phyloP scores from a whole-genome alignment of 2,329 filamentous ascomycete species.

The Exserohilum rostratum region DNA sequence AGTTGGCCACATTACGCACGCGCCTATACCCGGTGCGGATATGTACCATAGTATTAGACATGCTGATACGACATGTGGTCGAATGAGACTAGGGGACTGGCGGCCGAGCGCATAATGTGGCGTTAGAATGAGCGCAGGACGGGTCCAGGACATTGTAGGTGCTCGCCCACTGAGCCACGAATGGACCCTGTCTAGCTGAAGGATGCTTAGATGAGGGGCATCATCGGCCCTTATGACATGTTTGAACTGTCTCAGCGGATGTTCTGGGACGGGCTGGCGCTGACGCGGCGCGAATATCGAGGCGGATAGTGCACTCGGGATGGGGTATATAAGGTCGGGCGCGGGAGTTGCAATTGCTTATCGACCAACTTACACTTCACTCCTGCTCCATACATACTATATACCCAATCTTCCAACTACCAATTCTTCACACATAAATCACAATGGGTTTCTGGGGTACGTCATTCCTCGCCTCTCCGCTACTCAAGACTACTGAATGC shows the following conservation, averaged over 20 bases:
- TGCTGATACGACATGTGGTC: constrained; percentile 5
- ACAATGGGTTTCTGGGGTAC: constrained; percentile 55
- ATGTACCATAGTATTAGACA: constrained; percentile 16
- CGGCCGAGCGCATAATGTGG: constrained; percentile 24
- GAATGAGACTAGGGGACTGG: constrained; percentile 7
- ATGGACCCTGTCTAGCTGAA: constrained; percentile 29
- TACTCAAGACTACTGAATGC: not conserved
- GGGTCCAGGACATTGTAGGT: constrained; percentile 8
- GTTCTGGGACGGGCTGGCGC: constrained; percentile 1
- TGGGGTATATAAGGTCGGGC: constrained; percentile 21
- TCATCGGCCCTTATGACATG: constrained; percentile 18
- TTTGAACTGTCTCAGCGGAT: constrained; percentile 11
- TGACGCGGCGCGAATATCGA: constrained; percentile 19
- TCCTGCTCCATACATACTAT: not conserved
- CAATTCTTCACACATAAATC: not conserved
- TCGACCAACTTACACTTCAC: not conserved
- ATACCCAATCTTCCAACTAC: not conserved
- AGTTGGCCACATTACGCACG: constrained; percentile 32
- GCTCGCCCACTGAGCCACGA: constrained; percentile 28
- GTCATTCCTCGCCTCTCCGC: not conserved
- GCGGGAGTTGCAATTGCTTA: not conserved
- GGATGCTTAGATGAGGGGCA: constrained; percentile 27
- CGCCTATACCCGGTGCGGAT: constrained; percentile 26
- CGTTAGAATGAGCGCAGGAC: constrained; percentile 12
- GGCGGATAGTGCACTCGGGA: not conserved